Conservation (phyloP, 176 grass and related monocot species). For the Echinochloa phyllopogon region DNA sequence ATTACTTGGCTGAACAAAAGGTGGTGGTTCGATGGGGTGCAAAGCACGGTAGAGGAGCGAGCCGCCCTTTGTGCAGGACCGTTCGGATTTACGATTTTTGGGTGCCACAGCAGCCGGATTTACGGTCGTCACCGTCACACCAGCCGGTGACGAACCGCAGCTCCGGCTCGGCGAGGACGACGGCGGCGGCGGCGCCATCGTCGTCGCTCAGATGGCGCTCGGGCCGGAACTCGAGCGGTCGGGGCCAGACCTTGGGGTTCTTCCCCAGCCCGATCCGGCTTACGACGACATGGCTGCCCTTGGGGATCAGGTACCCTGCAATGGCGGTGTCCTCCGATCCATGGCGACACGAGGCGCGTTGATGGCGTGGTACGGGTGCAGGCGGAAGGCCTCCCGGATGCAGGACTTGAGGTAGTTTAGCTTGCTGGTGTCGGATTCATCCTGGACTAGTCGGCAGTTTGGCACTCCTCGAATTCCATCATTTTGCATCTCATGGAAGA, state of each 20-base stretch:
- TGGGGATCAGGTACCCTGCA: constrained; percentile 42
- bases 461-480: no score
- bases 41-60: no score
- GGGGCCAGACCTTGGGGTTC: constrained; percentile 36
- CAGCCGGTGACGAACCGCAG: constrained; percentile 42
- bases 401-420: constrained; percentile 38
- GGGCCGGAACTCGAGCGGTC: not conserved
- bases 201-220: constrained; percentile 5
- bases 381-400: constrained; percentile 25
- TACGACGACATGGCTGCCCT: constrained; percentile 27
- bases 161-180: constrained; percentile 33
- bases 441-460: not conserved
- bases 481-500: no score
- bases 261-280: constrained; percentile 23
- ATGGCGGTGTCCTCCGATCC: constrained; percentile 12
- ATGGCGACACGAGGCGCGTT: constrained; percentile 28
- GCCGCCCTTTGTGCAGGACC: no score
- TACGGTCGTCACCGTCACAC: no score
- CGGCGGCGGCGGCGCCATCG: not conserved
- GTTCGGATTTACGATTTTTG: no score
- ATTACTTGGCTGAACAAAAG: no score
- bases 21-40: no score
- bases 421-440: not conserved
- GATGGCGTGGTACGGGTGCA: constrained; percentile 40
- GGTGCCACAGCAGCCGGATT: no score